These are phyloP conservation scores for Stentor roeselii DNA, from an alignment of 73 alveolate species.

Conservation along the genomic window DNA sequence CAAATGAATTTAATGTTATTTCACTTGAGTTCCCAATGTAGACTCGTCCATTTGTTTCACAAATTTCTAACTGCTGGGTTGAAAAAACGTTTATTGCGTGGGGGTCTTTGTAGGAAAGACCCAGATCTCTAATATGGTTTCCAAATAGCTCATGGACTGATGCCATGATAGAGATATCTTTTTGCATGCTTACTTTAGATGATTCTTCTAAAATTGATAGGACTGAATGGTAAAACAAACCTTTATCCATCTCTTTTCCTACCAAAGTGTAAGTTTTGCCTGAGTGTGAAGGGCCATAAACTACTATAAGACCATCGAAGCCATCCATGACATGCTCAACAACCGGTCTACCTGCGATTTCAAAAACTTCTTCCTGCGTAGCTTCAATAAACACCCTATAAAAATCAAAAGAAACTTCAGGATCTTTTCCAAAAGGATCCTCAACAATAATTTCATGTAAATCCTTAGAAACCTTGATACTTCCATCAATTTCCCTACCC, in stretches of 20 bases:
- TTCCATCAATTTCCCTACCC: neutral
- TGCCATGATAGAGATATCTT: neutral
- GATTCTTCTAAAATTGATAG: neutral
- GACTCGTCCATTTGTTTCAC: neutral
- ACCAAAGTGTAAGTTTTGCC: constrained; percentile 1
- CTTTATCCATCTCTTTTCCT: constrained; percentile 12
- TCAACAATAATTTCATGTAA: neutral
- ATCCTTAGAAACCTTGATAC: neutral
- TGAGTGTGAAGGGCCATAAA: constrained; percentile 14
- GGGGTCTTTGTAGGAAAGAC: neutral
- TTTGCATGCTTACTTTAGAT: neutral
- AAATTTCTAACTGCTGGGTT: neutral
- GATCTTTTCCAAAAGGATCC: neutral
- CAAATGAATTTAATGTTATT: neutral
- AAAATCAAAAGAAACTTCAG: constrained; percentile 6
- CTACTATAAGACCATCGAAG: neutral
- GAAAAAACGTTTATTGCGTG: neutral
- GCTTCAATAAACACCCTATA: neutral
- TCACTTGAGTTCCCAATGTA: neutral
- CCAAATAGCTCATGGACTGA: neutral
- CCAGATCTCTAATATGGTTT: neutral
- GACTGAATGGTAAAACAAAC: neutral
- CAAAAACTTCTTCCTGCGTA: constrained; percentile 10
- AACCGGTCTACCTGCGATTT: neutral
- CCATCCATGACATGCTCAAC: neutral